Percentiles rank a stretch among this genome's conserved stretches.
These are phyloP conservation scores for Phytomonas serpens DNA, from an alignment of 208 protist genomes.

Conservation along the genomic window DNA sequence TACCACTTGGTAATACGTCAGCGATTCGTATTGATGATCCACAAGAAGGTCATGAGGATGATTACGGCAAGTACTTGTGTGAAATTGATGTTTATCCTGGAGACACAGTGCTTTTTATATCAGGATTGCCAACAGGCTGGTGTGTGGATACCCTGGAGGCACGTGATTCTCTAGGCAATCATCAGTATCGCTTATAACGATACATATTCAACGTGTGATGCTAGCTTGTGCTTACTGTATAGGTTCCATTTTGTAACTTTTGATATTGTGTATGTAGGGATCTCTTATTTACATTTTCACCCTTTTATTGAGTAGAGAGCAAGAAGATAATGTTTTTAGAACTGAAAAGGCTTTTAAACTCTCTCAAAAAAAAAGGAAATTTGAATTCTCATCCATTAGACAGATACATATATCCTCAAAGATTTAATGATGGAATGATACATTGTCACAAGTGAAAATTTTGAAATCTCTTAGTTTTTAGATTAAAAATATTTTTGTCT, in stretches of 20 bases:
- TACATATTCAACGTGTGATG: background rate
- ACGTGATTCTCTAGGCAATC: conserved; percentile 38
- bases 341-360: background rate
- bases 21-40: conserved; percentile 74
- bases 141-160: conserved; percentile 74
- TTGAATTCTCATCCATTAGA: background rate
- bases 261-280: background rate
- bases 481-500: background rate
- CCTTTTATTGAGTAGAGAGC: background rate
- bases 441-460: background rate
- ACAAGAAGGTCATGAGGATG: conserved; percentile 59
- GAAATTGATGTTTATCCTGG: conserved; percentile 64
- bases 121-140: conserved; percentile 67
- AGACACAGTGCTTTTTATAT: conserved; percentile 66
- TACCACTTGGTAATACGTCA: conserved; percentile 55
- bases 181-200: conserved; percentile 50
- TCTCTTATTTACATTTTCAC: background rate
- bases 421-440: background rate
- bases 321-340: background rate
- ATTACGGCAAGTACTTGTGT: conserved; percentile 69
- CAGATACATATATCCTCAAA: conserved; percentile 2
- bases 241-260: background rate
- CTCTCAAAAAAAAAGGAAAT: background rate
- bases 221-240: background rate
- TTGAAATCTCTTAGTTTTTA: background rate